Evolutionary conservation across 345 rosid species (phyloP).

Genomic region (Dipteronia dyeriana): DNA sequence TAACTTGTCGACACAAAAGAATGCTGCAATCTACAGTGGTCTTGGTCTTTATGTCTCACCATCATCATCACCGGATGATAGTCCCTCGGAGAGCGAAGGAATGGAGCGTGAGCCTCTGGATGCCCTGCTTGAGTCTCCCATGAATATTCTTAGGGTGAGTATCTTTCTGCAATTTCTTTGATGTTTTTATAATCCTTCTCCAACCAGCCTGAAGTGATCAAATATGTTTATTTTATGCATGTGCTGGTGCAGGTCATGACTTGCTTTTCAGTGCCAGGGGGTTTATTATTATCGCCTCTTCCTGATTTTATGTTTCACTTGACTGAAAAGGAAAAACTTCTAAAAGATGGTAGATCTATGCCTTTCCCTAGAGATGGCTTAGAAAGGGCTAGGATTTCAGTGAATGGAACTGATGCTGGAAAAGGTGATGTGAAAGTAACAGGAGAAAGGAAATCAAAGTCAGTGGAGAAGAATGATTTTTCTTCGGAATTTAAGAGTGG

Average conservation of each 20-base stretch:
- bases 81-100: constrained; percentile 74
- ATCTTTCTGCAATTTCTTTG: constrained; percentile 25
- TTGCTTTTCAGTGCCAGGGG: constrained; percentile 54
- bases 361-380: constrained; percentile 31
- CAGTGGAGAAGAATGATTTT: constrained; percentile 44
- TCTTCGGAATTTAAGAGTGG: constrained; percentile 39
- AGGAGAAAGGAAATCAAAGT: constrained; percentile 45
- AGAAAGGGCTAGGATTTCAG: constrained; percentile 23
- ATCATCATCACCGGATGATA: constrained; percentile 65
- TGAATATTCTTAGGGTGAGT: constrained; percentile 66
- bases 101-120: constrained; percentile 50
- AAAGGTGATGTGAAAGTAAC: constrained; percentile 44
- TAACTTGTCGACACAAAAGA: constrained; percentile 67
- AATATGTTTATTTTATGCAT: constrained; percentile 32
- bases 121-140: constrained; percentile 58
- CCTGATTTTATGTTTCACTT: constrained; percentile 59
- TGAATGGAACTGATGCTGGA: constrained; percentile 39
- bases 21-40: constrained; percentile 65
- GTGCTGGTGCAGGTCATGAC: constrained; percentile 73
- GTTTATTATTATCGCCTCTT: constrained; percentile 75
- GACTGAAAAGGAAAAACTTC: constrained; percentile 41
- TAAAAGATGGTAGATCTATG: constrained; percentile 35
- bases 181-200: constrained; percentile 21
- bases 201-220: constrained; percentile 18
- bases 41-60: constrained; percentile 79